A percentile compares a stretch with the other conserved stretches of the same genome.
These are phyloP conservation scores for Triticum turgidum DNA, from an alignment of 176 grass and related monocot species.

Conservation along the genomic window DNA sequence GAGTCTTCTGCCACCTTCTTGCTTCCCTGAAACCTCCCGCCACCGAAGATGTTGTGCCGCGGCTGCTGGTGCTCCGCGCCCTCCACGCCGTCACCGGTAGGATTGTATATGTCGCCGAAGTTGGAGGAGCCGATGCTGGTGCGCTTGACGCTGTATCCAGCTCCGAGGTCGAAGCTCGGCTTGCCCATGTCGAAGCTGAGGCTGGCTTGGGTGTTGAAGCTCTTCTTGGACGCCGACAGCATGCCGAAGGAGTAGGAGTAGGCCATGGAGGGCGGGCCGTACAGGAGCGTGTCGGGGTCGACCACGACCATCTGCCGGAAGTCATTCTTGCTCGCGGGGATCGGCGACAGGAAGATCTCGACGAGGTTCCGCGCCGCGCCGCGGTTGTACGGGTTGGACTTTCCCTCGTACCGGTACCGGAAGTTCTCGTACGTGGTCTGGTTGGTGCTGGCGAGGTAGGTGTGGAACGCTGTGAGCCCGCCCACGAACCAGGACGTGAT, in stretches of 20 bases:
- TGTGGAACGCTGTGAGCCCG: constrained; percentile 85
- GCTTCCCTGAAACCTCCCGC: constrained; percentile 17
- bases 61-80: constrained; percentile 34
- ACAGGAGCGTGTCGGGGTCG: constrained; percentile 37
- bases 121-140: constrained; percentile 60
- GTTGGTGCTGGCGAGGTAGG: constrained; percentile 88
- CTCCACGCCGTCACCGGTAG: background rate
- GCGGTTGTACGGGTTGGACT: constrained; percentile 76
- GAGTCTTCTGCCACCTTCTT: constrained; percentile 51
- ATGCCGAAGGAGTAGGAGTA: constrained; percentile 28
- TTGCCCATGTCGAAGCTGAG: constrained; percentile 63
- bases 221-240: constrained; percentile 27
- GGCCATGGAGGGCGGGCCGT: constrained; percentile 32
- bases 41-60: constrained; percentile 49
- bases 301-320: constrained; percentile 59
- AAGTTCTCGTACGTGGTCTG: constrained; percentile 99
- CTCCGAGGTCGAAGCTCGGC: constrained; percentile 60
- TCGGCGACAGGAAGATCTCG: constrained; percentile 63
- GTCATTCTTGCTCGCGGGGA: constrained; percentile 60
- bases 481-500: constrained; percentile 90
- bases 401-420: constrained; percentile 80
- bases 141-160: constrained; percentile 33
- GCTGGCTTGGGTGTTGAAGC: constrained; percentile 48
- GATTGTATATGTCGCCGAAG: constrained; percentile 60
- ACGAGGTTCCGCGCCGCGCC: constrained; percentile 58